Conservation (phyloP, 2,329 filamentous ascomycete species). For the Aspergillus sp. region DNA sequence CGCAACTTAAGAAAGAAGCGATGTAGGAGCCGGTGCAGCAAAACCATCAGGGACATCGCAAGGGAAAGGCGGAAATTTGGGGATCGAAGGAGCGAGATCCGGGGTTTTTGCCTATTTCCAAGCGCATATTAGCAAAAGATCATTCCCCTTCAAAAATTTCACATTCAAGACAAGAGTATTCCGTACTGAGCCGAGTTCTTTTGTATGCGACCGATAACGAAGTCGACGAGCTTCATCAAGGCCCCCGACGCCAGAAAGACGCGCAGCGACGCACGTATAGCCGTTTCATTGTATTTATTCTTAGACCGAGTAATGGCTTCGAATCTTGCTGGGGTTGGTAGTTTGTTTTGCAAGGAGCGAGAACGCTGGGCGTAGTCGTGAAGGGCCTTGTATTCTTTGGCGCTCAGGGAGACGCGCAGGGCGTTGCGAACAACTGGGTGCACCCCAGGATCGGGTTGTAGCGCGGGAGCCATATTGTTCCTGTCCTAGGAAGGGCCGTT, state of each 20-base stretch:
- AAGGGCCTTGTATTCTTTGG: slow-evolving; percentile 80
- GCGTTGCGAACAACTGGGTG: slow-evolving; percentile 82
- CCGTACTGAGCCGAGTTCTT: slow-evolving; percentile 25
- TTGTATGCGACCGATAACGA: slow-evolving; percentile 40
- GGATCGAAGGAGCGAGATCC: slow-evolving; percentile 51
- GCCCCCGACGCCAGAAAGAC: slow-evolving; percentile 66
- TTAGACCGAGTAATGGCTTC: slow-evolving; percentile 51
- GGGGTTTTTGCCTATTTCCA: slow-evolving; percentile 34
- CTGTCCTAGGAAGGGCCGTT: background rate
- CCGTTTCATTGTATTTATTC: slow-evolving; percentile 69
- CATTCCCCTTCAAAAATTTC: background rate
- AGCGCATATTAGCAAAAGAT: background rate
- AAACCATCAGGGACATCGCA: slow-evolving; percentile 79
- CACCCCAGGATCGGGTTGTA: slow-evolving; percentile 27
- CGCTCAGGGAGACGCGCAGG: slow-evolving; percentile 78
- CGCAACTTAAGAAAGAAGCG: slow-evolving; percentile 84
- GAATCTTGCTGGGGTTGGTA: slow-evolving; percentile 52
- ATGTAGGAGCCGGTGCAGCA: slow-evolving; percentile 85
- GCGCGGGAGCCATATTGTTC: slow-evolving; percentile 24
- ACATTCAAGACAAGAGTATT: slow-evolving; percentile 13
- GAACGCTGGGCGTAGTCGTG: slow-evolving; percentile 76
- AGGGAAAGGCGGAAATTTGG: slow-evolving; percentile 74
- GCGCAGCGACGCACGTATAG: slow-evolving; percentile 68
- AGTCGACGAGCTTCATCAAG: slow-evolving; percentile 63
- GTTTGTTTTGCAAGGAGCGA: slow-evolving; percentile 55